phyloP scores from a whole-genome alignment of 495 filamentous ascomycete genomes.

The Glarea lozoyensis region DNA sequence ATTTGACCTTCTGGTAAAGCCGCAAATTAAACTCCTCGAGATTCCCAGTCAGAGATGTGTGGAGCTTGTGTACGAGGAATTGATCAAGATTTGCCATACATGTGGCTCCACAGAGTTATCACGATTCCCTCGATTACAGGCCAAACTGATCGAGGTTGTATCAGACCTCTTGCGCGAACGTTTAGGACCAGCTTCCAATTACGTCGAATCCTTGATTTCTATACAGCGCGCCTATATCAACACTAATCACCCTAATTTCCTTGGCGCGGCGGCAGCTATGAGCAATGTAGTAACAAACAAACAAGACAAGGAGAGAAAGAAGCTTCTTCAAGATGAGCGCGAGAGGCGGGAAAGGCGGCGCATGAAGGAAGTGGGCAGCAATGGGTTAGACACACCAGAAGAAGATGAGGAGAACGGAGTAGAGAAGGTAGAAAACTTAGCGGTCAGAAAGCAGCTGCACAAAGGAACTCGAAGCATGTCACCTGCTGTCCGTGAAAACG shows the following conservation, averaged over 20 bases:
- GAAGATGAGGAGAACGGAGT: constrained; percentile 60
- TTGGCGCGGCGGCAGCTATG: constrained; percentile 97
- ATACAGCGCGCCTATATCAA: constrained; percentile 99
- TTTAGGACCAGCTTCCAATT: constrained; percentile 75
- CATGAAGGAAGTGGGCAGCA: constrained; percentile 69
- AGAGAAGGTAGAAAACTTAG: constrained; percentile 39
- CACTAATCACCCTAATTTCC: constrained; percentile 98
- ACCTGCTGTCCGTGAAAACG: constrained; percentile 58
- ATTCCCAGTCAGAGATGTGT: constrained; percentile 95
- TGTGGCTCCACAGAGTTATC: constrained; percentile 92
- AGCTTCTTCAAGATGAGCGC: constrained; percentile 68
- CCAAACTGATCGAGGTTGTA: constrained; percentile 95
- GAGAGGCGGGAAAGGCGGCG: constrained; percentile 74
- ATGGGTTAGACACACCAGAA: constrained; percentile 61
- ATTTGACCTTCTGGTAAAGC: constrained; percentile 95
- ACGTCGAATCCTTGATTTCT: constrained; percentile 92
- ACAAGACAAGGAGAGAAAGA: constrained; percentile 85
- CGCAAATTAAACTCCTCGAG: constrained; percentile 95
- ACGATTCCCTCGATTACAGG: constrained; percentile 87
- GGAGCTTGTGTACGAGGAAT: constrained; percentile 95
- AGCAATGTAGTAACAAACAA: constrained; percentile 87
- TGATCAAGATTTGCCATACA: constrained; percentile 99
- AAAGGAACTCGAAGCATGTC: constrained; percentile 71
- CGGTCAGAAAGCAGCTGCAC: constrained; percentile 47
- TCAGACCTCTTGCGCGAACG: constrained; percentile 92